Evolutionary conservation across 1,284 basidiomycete species (phyloP), one percentile per base, ranked within the genome.

Genomic region (Crepidotus sp.): DNA sequence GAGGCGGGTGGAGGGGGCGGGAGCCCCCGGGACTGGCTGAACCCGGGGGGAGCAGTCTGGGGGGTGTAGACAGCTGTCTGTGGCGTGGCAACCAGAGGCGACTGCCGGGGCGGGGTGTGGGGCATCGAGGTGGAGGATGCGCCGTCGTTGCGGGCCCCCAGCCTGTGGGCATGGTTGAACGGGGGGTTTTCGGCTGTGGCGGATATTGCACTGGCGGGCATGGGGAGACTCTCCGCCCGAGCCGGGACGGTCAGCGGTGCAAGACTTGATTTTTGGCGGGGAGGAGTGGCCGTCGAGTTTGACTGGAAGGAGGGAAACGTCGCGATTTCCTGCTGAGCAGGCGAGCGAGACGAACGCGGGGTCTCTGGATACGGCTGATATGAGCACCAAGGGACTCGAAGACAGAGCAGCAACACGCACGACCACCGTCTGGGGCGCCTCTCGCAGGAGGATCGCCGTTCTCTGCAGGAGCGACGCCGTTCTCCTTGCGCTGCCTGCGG

Each of bases 181-280:
- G 56, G 48, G 11, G 57, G 51, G 19, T 61, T 48, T 31, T 60
- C 59, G 17, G 58, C 44, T n/a, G 56, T 55, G 27, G 62, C 57
- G 19, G 63, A 57, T 38, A 61, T 54, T 24, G 57, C 49, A 9
- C 63, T 41, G 35, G 36, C 44, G 9, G 54, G 51, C 27, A 55
- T 49, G 29, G 66, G 59, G 19, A 65, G 59, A 46, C 65, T 66
- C 14, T 65, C 66, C 9, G 63, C 56, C 37, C 69, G 68, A 17
- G 63, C 60, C 0, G 74, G 70, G 17, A 69, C 66, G 31, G 67
- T 55, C 8, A 72, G 65, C 15, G 70, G 69, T 1, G 68, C 53
- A 5, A 64, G 62, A 14, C 61, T 55, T 11, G 62, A 60, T 49
- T 64, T 66, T 25, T 56, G 52, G 24, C 55, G 50, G 31, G 61